A percentile compares a stretch with the other conserved stretches of the same genome.
These are phyloP conservation scores for Wolfiporia cocos DNA, from an alignment of 1,284 basidiomycete species.

Conservation along the genomic window DNA sequence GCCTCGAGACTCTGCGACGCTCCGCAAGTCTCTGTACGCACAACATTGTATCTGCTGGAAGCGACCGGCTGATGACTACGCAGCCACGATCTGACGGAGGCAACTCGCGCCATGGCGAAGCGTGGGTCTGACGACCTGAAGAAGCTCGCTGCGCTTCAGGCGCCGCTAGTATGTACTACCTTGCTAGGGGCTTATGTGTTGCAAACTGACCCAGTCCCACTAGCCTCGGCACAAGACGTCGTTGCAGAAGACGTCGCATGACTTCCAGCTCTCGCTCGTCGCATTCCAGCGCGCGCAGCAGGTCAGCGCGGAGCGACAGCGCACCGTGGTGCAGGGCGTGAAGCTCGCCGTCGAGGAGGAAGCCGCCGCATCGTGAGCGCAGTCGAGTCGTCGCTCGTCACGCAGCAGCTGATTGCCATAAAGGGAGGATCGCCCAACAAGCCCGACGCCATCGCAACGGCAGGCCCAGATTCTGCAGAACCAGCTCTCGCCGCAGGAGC, in stretches of 20 bases:
- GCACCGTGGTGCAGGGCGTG: conserved; percentile 78
- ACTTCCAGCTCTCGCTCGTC: conserved; percentile 85
- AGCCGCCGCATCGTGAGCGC: conserved; percentile 28
- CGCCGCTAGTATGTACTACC: conserved; percentile 44
- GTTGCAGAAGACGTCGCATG: conserved; percentile 88
- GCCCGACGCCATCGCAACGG: conserved; percentile 37
- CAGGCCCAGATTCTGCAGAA: conserved; percentile 69
- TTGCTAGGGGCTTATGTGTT: conserved; percentile 1
- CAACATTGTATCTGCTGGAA: background rate
- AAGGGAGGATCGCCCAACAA: conserved; percentile 21
- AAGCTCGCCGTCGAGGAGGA: conserved; percentile 75
- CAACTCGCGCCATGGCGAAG: conserved; percentile 92
- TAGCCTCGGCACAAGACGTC: conserved; percentile 73
- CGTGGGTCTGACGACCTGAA: conserved; percentile 91
- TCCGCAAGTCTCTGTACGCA: conserved; percentile 78
- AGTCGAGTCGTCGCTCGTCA: too few species aligned
- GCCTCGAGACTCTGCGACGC: conserved; percentile 62
- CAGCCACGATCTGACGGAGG: conserved; percentile 87
- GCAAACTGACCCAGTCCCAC: background rate
- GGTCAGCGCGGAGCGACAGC: conserved; percentile 81
- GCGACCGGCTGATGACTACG: background rate
- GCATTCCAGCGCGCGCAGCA: conserved; percentile 92
- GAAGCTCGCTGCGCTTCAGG: conserved; percentile 69
- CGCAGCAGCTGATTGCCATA: too few species aligned
- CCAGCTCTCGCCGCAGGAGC: conserved; percentile 81